A percentile compares a stretch with the other conserved stretches of the same genome.
Evolutionary conservation across 495 filamentous ascomycete genomes (phyloP).

Genomic region (Peziza echinospora): DNA sequence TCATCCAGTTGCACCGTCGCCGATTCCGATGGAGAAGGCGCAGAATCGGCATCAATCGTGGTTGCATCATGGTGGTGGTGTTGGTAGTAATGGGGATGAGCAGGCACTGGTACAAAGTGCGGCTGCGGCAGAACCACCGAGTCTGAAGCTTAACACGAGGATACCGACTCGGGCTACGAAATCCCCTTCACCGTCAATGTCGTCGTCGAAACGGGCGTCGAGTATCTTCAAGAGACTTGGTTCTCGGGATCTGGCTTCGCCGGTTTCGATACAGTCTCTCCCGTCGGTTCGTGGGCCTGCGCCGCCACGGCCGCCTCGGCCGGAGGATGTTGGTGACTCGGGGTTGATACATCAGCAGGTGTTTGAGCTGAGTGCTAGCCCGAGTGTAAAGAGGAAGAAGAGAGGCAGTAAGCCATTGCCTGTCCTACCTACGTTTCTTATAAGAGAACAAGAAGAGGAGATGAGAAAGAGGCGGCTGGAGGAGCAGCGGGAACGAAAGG

Average conservation of each 20-base stretch:
- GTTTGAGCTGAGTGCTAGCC: not conserved
- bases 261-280: not conserved
- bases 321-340: not conserved
- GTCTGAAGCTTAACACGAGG: not conserved
- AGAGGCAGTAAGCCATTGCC: not conserved
- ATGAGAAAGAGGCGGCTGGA: not conserved
- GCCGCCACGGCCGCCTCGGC: not conserved
- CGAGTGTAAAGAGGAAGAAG: not conserved
- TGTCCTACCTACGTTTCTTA: not conserved
- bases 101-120: too few relatives aligned
- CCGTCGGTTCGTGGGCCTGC: not conserved
- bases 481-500: not conserved
- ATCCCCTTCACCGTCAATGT: not conserved
- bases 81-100: too few relatives aligned
- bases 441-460: not conserved
- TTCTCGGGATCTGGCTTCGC: not conserved
- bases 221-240: not conserved
- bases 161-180: not conserved
- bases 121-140: not conserved
- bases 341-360: not conserved
- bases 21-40: not conserved
- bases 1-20: too few relatives aligned
- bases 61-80: not conserved
- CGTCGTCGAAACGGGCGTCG: not conserved
- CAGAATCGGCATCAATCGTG: not conserved